Conservation (phyloP, 2,329 filamentous ascomycete species). For the Clarireedia monteithiana region DNA sequence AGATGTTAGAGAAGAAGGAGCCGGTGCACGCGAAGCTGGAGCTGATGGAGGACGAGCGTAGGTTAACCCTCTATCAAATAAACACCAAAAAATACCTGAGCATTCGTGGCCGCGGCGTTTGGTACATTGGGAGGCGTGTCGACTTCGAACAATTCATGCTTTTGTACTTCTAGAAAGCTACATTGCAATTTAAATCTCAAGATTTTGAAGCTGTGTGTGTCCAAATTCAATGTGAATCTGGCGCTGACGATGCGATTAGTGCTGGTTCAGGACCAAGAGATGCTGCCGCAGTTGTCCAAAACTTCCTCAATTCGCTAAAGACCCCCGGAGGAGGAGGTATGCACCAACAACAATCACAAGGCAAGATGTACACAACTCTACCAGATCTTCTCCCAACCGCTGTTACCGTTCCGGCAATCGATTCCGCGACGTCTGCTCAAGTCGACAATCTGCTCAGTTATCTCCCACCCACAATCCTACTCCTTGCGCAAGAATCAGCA, state of each 20-base stretch:
- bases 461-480: slow-evolving; percentile 70
- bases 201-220: slow-evolving; percentile 10
- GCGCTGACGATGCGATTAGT: slow-evolving; percentile 46
- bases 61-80: slow-evolving; percentile 46
- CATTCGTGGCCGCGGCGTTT: slow-evolving; percentile 28
- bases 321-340: slow-evolving; percentile 35
- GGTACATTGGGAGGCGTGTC: slow-evolving; percentile 17
- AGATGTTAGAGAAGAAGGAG: slow-evolving; percentile 84
- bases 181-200: slow-evolving; percentile 23
- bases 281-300: slow-evolving; percentile 72
- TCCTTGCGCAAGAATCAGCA: slow-evolving; percentile 63
- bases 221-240: slow-evolving; percentile 2
- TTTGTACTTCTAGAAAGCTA: slow-evolving; percentile 30
- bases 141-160: slow-evolving; percentile 14
- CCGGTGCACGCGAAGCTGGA: slow-evolving; percentile 81
- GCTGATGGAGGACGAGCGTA: slow-evolving; percentile 99
- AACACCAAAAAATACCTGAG: slow-evolving; percentile 16
- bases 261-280: slow-evolving; percentile 52
- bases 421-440: slow-evolving; percentile 47
- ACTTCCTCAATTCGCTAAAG: slow-evolving; percentile 78
- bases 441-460: slow-evolving; percentile 70
- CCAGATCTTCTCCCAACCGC: slow-evolving; percentile 75
- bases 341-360: slow-evolving; percentile 38
- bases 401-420: slow-evolving; percentile 70
- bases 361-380: slow-evolving; percentile 71